phyloP scores from a whole-genome alignment of 2,329 filamentous ascomycete genomes.

The Pestalotiopsis sp. region DNA sequence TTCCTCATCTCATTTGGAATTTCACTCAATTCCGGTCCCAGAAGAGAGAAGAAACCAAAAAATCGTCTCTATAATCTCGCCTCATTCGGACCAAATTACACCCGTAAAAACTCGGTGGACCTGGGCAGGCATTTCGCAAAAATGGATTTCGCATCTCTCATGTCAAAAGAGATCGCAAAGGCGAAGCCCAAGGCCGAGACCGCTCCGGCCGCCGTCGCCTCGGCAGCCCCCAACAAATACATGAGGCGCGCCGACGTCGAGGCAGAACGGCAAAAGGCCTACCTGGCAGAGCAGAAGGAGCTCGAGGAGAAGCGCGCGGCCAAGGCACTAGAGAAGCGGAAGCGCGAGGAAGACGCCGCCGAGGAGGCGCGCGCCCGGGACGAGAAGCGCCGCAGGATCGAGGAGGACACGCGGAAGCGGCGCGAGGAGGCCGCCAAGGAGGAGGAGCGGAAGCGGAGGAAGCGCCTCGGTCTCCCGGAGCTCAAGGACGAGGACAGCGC shows the following conservation, averaged over 20 bases:
- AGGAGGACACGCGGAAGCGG: constrained; percentile 73
- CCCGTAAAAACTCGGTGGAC: neutral
- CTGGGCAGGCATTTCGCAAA: constrained; percentile 20
- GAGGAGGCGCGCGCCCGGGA: constrained; percentile 70
- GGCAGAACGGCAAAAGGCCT: constrained; percentile 76
- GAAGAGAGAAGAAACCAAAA: too few species aligned
- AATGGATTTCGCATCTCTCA: constrained; percentile 96
- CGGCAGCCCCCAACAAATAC: constrained; percentile 55
- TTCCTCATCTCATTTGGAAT: neutral
- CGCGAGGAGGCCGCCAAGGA: constrained; percentile 74
- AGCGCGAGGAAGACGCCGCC: constrained; percentile 83
- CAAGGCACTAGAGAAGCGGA: constrained; percentile 76
- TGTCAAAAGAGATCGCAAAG: constrained; percentile 91
- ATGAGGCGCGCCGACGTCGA: constrained; percentile 84
- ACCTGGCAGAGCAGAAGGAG: constrained; percentile 77
- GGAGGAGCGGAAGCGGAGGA: constrained; percentile 72
- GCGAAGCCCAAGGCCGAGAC: constrained; percentile 52
- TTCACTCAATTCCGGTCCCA: too few species aligned
- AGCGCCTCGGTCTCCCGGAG: constrained; percentile 79
- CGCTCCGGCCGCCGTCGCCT: constrained; percentile 10
- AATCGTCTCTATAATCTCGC: too few species aligned
- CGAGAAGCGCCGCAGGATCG: constrained; percentile 79
- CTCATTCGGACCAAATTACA: neutral
- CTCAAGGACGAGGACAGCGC: constrained; percentile 47
- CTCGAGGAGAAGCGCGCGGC: constrained; percentile 72